Evolutionary conservation across 78 protist genomes (phyloP).

Genomic region (Dictyostelium capitatum): DNA sequence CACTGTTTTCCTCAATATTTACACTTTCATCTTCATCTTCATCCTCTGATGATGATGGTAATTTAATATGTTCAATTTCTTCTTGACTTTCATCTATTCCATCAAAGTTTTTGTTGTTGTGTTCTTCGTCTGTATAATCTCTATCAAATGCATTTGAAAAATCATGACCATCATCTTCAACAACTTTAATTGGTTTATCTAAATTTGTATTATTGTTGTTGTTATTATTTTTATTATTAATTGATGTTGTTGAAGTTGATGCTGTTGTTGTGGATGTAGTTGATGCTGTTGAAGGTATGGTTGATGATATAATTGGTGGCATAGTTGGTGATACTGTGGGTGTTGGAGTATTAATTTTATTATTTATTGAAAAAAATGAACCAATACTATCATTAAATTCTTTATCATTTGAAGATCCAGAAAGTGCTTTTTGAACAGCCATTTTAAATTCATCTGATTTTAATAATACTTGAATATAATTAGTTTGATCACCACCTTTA

Average conservation of each 20-base stretch:
- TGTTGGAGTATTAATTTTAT: not conserved
- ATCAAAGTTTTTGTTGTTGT: not conserved
- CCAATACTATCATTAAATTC: not conserved
- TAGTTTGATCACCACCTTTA: not conserved
- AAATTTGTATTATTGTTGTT: too few relatives aligned
- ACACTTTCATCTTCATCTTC: too few relatives aligned
- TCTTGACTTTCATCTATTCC: not conserved
- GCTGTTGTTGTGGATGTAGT: too few relatives aligned
- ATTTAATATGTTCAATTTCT: not conserved
- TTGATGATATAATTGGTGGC: too few relatives aligned
- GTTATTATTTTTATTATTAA: too few relatives aligned
- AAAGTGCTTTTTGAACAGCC: not conserved
- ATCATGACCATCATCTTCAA: not conserved
- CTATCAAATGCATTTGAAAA: not conserved
- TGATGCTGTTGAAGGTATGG: too few relatives aligned
- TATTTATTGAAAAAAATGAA: not conserved
- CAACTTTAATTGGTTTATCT: too few relatives aligned
- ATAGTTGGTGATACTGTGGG: too few relatives aligned
- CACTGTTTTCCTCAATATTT: too few relatives aligned
- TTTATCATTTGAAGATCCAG: not conserved
- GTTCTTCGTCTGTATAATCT: not conserved
- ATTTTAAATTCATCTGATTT: not conserved
- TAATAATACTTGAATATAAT: not conserved
- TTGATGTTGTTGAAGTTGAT: too few relatives aligned
- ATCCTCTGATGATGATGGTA: not conserved